These are phyloP conservation scores for Tephrocybe sp. DNA, from an alignment of 768 basidiomycete genomes.

Conservation along the genomic window DNA sequence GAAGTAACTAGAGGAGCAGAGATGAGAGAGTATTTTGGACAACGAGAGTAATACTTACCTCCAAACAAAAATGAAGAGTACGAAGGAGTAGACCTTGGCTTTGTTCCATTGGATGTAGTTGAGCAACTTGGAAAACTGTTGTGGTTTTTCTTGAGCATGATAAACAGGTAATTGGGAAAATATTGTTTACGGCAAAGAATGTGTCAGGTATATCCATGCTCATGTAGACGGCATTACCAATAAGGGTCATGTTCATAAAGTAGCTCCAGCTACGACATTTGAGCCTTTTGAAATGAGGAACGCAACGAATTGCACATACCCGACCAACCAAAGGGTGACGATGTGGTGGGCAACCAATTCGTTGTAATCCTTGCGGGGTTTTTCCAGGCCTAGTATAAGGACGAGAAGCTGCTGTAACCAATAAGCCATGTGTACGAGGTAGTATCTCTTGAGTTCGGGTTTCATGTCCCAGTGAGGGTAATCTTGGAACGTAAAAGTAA, in stretches of 20 bases:
- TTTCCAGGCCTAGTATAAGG: conserved; percentile 81
- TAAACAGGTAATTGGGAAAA: no score
- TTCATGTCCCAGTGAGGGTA: conserved; percentile 92
- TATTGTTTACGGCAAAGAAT: conserved; percentile 71
- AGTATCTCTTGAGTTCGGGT: conserved; percentile 84
- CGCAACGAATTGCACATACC: conserved; percentile 42
- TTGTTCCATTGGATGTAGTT: conserved; percentile 79
- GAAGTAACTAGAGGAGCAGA: conserved; percentile 63
- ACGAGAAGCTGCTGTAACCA: conserved; percentile 95
- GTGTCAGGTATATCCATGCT: conserved; percentile 97
- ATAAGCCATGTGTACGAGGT: conserved; percentile 89
- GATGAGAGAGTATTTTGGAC: neutral
- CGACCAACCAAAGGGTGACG: conserved; percentile 92
- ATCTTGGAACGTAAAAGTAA: conserved; percentile 35
- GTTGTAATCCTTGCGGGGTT: conserved; percentile 87
- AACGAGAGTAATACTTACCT: conserved; percentile 50
- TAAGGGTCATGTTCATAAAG: conserved; percentile 72
- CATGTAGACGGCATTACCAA: conserved; percentile 89
- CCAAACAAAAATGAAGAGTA: conserved; percentile 70
- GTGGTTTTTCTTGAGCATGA: no score
- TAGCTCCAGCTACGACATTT: conserved; percentile 72
- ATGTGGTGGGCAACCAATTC: conserved; percentile 91
- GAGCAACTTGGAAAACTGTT: conserved; percentile 76
- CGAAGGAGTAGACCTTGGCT: conserved; percentile 62
- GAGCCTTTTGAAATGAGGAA: conserved; percentile 1